Evolutionary conservation across 1,284 basidiomycete species (phyloP), one percentile per base, ranked within the genome.

Genomic region (Phellopilus nigrolimitatus): DNA sequence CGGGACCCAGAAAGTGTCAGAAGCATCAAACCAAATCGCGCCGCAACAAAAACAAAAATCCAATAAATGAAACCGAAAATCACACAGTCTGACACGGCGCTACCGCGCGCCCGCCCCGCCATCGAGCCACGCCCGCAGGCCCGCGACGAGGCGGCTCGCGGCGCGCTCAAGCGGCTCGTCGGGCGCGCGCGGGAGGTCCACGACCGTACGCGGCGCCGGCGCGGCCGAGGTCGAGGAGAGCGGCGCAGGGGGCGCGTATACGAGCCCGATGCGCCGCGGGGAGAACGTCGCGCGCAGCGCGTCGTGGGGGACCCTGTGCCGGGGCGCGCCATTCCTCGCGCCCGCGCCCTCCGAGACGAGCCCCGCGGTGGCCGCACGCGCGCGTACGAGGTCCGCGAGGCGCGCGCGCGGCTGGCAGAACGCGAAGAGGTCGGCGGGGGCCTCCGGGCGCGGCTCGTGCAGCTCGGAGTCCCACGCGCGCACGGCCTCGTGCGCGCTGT

Each of bases 401-500:
- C 46, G 37, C 25, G 55, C 47, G 21, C 54, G 38, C 10, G 56
- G 56, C 37, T 58, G 55, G 33, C 57, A 53, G 45, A 56, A 49
- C 24, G 40, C 43, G 37, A 60, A 60, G 10, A 60, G 53, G 46
- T 59, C 59, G 17, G 53, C 52, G 8, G 59, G 49, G n/a, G 54
- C 49, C 21, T 59, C 59, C 19, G 54, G 33, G 10, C 47, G 43
- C 27, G 47, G 49, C 5, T 55, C 53, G 47, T 61, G 56, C 17
- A 60, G 50, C 17, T 45, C 41, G 15, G 56, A 54, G 39, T 60
- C 59, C 45, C 54, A 56, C 22, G 58, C 27, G 49, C 56, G 56
- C 15, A 61, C 57, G 38, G 57, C 57, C 39, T 61, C 59, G 49
- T 57, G 51, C 9, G 56, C 47, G 38, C 56, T 50, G 24, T 59